Base-by-base conservation (phyloP, 257 asterid species). In the Galeopsis tetrahit region DNA sequence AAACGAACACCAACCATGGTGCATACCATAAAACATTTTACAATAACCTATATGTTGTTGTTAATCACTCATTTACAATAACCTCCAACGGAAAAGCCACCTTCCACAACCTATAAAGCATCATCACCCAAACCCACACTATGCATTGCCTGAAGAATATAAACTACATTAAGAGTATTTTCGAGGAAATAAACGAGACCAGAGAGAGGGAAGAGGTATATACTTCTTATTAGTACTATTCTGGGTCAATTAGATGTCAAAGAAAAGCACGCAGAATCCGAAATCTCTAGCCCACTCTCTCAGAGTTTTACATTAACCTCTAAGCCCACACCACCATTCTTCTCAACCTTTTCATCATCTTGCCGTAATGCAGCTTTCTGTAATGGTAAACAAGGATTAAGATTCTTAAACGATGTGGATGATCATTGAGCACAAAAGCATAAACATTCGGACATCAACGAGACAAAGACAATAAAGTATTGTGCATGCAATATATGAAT, bases 311-410 rank as follows among this genome's bases (percentile, higher is more conserved):
- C 79, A 17, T 73, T 77, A 15, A 28, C 53, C 79, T 79, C 83
- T 11, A 68, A 42, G 36, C 58, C 78, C 63, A 75, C 73, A 36
- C 53, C 62, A 31, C 72, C 79, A 71, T 66, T 82, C 63, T 77
- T 75, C 68, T 78, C 80, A 35, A 52, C 69, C n/a, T 71, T 82
- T 32, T 63, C 73, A 38, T 36, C 78, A 17, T 44, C 52, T 59
- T 68, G 72, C 55, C 7, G 74, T 52, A 80, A 31, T 60, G 33
- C 78, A 64, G 71, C 63, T 73, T 79, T 85, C 90, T 85, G 84
- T 79, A 81, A 14, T 60, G 40, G 67, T 69, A 40, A 71, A 55
- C 40, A 38, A 75, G 57, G 38, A 57, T 63, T 68, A 4, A 63
- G 53, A 39, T 53, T 73, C 64, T 9, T 15, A 69, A 15, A 56